Percentiles rank a stretch among this genome's conserved stretches.
phyloP scores from a whole-genome alignment of 805 yeast species.

The Zygotorulaspora danielsina region DNA sequence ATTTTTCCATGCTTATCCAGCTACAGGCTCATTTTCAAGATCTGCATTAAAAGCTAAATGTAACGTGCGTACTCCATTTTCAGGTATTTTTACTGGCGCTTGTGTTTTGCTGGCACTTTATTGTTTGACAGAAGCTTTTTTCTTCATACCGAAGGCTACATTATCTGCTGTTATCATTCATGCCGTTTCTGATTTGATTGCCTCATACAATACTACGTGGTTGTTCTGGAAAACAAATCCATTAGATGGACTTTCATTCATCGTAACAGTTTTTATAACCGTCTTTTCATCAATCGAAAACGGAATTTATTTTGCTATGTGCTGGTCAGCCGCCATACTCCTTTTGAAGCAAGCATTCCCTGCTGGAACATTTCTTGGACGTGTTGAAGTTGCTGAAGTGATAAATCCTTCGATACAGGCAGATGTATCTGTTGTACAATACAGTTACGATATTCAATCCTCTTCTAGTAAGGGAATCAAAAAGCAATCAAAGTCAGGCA shows the following conservation, averaged over 20 bases:
- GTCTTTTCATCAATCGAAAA: slow-evolving; percentile 76
- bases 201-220: slow-evolving; percentile 62
- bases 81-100: slow-evolving; percentile 84
- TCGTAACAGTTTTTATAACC: slow-evolving; percentile 69
- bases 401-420: slow-evolving; percentile 51
- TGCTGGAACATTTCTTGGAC: slow-evolving; percentile 75
- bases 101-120: slow-evolving; percentile 84
- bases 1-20: slow-evolving; percentile 89
- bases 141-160: slow-evolving; percentile 85
- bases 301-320: slow-evolving; percentile 86
- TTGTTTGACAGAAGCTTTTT: slow-evolving; percentile 76
- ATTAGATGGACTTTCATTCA: slow-evolving; percentile 64
- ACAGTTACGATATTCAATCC: neutral
- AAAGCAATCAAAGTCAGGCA: neutral
- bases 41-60: slow-evolving; percentile 91
- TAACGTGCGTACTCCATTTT: slow-evolving; percentile 90
- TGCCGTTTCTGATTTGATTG: slow-evolving; percentile 81
- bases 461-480: slow-evolving; percentile 9
- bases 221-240: slow-evolving; percentile 70
- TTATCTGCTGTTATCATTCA: slow-evolving; percentile 84
- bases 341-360: slow-evolving; percentile 76
- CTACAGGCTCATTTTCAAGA: slow-evolving; percentile 93
- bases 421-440: slow-evolving; percentile 1
- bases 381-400: slow-evolving; percentile 66
- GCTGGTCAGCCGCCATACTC: slow-evolving; percentile 72